Conservation (phyloP, 2,329 filamentous ascomycete species). For the Chrysoporthe austroafricana region DNA sequence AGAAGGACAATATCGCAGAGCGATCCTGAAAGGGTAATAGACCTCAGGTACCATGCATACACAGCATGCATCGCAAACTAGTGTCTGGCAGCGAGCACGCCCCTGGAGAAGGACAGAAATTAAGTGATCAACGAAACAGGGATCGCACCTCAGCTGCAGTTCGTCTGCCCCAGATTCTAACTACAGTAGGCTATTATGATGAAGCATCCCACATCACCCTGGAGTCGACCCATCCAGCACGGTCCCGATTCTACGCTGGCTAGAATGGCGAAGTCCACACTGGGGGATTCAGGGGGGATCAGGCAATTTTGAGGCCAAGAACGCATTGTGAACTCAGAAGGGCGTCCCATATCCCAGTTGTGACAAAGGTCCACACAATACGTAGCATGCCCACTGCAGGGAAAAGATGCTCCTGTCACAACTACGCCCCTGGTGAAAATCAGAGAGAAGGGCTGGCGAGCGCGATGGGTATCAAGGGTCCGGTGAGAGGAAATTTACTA, state of each 20-base stretch:
- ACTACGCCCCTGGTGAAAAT: too few relatives aligned
- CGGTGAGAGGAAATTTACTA: too few relatives aligned
- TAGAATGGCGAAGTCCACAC: background rate
- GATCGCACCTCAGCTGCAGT: background rate
- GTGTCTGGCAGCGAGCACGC: background rate
- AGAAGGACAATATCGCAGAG: too few relatives aligned
- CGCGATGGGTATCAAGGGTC: too few relatives aligned
- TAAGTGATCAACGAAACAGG: conserved; percentile 1
- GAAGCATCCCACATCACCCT: background rate
- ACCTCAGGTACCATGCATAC: background rate
- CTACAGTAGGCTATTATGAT: background rate
- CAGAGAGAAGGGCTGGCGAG: too few relatives aligned
- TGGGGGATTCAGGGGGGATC: background rate
- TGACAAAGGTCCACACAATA: too few relatives aligned
- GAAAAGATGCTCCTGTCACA: too few relatives aligned
- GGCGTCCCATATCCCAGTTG: too few relatives aligned
- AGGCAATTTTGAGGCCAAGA: too few relatives aligned
- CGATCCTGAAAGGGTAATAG: too few relatives aligned
- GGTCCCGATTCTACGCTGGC: background rate
- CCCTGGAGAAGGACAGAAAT: background rate
- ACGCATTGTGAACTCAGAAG: too few relatives aligned
- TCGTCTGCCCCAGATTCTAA: background rate
- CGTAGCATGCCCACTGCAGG: too few relatives aligned
- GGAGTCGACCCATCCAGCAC: background rate
- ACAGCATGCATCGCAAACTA: background rate